Evolutionary conservation across 768 basidiomycete species (phyloP).

Genomic region (Lentinula guzmanii): DNA sequence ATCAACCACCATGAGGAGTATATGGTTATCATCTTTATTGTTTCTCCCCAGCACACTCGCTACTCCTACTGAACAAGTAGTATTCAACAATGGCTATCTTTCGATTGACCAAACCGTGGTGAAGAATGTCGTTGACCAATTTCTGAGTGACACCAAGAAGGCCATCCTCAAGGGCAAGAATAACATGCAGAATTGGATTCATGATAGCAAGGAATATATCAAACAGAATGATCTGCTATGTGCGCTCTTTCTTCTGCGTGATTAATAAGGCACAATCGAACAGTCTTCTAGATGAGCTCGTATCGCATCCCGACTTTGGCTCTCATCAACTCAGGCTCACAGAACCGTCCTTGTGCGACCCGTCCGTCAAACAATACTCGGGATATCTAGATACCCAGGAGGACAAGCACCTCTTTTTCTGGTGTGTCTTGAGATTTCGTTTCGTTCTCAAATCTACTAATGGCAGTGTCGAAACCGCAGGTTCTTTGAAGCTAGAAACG

Average conservation of each 20-base stretch:
- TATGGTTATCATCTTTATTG: constrained; percentile 26
- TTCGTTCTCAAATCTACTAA: neutral
- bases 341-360: constrained; percentile 71
- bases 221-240: constrained; percentile 69
- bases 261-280: neutral
- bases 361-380: constrained; percentile 72
- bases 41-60: constrained; percentile 27
- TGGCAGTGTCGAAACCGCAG: constrained; percentile 25
- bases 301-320: constrained; percentile 45
- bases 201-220: constrained; percentile 59
- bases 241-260: constrained; percentile 17
- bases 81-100: constrained; percentile 26
- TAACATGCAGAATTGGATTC: constrained; percentile 54
- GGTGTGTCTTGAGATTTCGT: constrained; percentile 31
- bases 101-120: constrained; percentile 10
- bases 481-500: constrained; percentile 83
- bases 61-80: constrained; percentile 35
- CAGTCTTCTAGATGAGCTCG: constrained; percentile 51
- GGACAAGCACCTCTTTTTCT: constrained; percentile 84
- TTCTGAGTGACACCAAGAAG: constrained; percentile 37
- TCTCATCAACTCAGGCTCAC: constrained; percentile 55
- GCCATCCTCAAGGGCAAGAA: constrained; percentile 37
- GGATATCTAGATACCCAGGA: constrained; percentile 81
- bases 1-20: constrained; percentile 32
- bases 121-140: constrained; percentile 20